Evolutionary conservation across 2,329 filamentous ascomycete species (phyloP), one percentile per base, ranked within the genome.

Genomic region (Botrytis squamosa): DNA sequence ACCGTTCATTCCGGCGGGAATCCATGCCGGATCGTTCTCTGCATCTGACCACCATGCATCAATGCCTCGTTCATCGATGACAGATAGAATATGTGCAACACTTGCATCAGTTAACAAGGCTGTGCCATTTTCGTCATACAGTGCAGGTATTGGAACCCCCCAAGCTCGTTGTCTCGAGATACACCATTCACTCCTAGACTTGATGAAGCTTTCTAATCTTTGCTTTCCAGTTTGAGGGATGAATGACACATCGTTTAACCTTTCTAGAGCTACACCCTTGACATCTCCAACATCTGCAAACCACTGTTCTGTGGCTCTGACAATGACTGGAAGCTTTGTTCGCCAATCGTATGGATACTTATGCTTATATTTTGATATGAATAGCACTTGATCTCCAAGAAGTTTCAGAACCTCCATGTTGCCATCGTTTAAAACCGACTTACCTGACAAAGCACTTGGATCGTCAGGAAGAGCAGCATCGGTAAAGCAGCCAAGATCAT

Each of bases 321-420:
- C 89, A 74, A 99, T 94, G 68, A 99, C 91, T 1, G 96, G 96
- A 77, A 92, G 87, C 83, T 98, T 99, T 0, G 95, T 97, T 71
- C 96, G 89, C 96, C 96, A 99, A 83, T 99, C 96, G 78, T 98
- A 97, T 0, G 96, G 96, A 81, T 98, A 98, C 82, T 97, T 98
- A 85, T 99, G 96, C 70, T 87, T 87, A 81, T 95, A 92, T 73
- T 86, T 86, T 77, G 97, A 92, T 6, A 88, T 88, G 57, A 87
- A 86, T 59, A 98, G 84, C 5, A 98, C 87, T 75, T 90, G 85
- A 0, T 87, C 84, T 40, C 86, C 84, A 3, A 98, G 85, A 69
- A 96, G 85, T 1, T 90, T 85, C 49, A 98, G 82, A 0, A 98
- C 91, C 5, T 88, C 88, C 68, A 86, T 84, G 52, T 90, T 90